Conservation (phyloP, 495 filamentous ascomycete genomes). For the Penicillium antarcticum region DNA sequence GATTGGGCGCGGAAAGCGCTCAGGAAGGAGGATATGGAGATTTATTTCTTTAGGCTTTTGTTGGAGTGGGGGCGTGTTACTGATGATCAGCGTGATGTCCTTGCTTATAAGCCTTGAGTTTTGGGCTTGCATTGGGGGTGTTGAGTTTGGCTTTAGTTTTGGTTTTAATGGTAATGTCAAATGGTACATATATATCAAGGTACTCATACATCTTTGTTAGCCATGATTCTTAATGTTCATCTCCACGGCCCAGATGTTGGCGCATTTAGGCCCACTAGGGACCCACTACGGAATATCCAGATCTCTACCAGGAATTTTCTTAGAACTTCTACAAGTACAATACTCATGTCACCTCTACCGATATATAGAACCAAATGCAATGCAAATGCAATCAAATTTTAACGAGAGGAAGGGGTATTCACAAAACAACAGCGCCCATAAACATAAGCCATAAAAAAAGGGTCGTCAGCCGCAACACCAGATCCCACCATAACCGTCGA, state of each 20-base stretch:
- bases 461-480: neutral
- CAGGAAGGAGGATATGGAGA: conserved; percentile 76
- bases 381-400: neutral
- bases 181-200: neutral
- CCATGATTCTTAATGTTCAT: neutral
- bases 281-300: no score
- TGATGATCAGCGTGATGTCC: conserved; percentile 57
- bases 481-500: neutral
- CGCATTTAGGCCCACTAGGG: no score
- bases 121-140: neutral
- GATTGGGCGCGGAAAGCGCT: conserved; percentile 64
- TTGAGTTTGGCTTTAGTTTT: neutral
- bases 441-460: neutral
- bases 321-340: no score
- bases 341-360: no score
- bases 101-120: conserved; percentile 45
- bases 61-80: conserved; percentile 71
- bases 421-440: neutral
- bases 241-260: no score
- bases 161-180: conserved; percentile 4
- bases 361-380: neutral
- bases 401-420: neutral
- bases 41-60: conserved; percentile 76
- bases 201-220: neutral
- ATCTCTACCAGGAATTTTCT: no score